These are phyloP conservation scores for Scheffersomyces titani DNA, from an alignment of 1,139 yeast genomes.

Conservation along the genomic window DNA sequence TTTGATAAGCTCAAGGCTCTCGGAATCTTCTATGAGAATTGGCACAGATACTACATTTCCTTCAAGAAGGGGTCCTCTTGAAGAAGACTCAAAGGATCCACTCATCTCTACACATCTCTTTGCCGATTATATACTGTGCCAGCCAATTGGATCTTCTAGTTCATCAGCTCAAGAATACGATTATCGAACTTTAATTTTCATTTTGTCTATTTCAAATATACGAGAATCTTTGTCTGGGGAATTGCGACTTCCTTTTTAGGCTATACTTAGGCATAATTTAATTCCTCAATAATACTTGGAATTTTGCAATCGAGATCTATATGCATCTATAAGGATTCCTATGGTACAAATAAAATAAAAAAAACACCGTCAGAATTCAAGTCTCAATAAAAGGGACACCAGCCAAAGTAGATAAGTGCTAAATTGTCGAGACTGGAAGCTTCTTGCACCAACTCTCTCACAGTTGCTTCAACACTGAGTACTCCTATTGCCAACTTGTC, in stretches of 20 bases:
- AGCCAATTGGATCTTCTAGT: background rate
- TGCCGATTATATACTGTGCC: background rate
- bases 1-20: constrained; percentile 16
- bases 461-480: constrained; percentile 80
- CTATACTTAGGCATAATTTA: too few species aligned
- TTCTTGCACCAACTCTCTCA: constrained; percentile 75
- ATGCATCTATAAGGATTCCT: background rate
- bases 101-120: background rate
- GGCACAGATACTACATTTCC: constrained; percentile 21
- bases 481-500: constrained; percentile 68
- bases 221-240: background rate
- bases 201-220: background rate
- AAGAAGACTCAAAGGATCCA: background rate
- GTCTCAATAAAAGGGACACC: constrained; percentile 62
- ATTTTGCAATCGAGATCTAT: background rate
- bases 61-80: background rate
- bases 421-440: constrained; percentile 71
- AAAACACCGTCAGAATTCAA: background rate
- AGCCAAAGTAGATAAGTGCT: constrained; percentile 79
- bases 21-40: constrained; percentile 20
- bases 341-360: background rate
- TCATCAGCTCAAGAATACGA: too few species aligned
- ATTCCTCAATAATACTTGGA: background rate
- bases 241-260: background rate
- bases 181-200: background rate